A percentile compares a stretch with the other conserved stretches of the same genome.
phyloP scores from a whole-genome alignment of 176 grass and related monocot species.

The Lolium perenne region DNA sequence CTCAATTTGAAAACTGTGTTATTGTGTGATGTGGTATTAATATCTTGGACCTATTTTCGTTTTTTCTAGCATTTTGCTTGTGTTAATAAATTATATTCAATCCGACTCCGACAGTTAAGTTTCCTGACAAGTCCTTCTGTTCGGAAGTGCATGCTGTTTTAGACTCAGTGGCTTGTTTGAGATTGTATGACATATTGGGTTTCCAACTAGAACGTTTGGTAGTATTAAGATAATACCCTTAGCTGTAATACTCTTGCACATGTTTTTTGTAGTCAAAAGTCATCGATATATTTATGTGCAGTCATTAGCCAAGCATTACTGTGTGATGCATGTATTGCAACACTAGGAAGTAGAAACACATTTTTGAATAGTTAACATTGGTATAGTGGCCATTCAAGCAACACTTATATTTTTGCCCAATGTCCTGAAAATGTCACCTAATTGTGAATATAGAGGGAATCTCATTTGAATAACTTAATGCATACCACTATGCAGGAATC shows the following conservation, averaged over 20 bases:
- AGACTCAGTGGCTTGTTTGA: background rate
- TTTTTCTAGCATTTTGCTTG: background rate
- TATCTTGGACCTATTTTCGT: background rate
- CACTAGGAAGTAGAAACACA: background rate
- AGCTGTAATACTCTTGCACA: background rate
- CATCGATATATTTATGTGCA: background rate
- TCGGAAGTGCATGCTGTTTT: slow-evolving; percentile 6
- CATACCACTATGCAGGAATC: background rate
- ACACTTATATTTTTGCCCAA: background rate
- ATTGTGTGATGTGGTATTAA: background rate
- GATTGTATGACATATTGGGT: background rate
- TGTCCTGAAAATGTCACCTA: background rate
- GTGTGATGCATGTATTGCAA: background rate
- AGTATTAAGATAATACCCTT: slow-evolving; percentile 6
- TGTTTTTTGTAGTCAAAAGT: background rate
- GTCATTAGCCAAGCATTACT: background rate
- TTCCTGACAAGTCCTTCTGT: background rate
- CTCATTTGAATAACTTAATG: no score
- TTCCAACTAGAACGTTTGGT: slow-evolving; percentile 2
- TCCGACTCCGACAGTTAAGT: background rate
- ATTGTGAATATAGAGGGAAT: no score
- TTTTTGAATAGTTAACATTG: background rate
- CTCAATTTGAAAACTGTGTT: background rate
- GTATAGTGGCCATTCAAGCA: background rate
- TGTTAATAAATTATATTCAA: background rate